Evolutionary conservation across 768 basidiomycete species (phyloP), one percentile per base, ranked within the genome.

Genomic region (Kwoniella sp.): DNA sequence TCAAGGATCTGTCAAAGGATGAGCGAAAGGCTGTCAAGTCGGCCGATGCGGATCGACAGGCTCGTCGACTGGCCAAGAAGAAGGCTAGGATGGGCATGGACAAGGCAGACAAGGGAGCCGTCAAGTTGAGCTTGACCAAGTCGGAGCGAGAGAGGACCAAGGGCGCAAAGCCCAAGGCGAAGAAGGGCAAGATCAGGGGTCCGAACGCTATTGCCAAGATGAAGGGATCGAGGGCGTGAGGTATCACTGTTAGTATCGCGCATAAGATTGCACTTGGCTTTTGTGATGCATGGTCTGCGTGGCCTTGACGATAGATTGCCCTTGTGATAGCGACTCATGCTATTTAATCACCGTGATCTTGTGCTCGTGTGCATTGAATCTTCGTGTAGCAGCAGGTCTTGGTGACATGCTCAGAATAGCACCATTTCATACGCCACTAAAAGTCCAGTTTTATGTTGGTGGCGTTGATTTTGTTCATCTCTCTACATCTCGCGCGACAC

Each of bases 11-110:
- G 45, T 86, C 89, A 17, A 93, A 93, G 80, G 90, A 91, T 23
- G 91, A 90, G 67, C 86, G 95, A 65, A 96, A 94, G 83, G 84
- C 86, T 48, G 86, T 83, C 66, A 99, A 99, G 82, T 85, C 88
- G 2, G 75, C 85, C 25, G 89, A 98, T 78, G 84, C 87, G 0
- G 91, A 91, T 65, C 88, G 95, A 28, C 84, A 92, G 47, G 90
- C 89, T 47, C 83, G 95, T 54, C 84, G 95, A 63, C 77, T 93
- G 79, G 92, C 91, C 47, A 96, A 97, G 86, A 96, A 96, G 82
- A 90, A 89, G 81, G 85, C 87, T 22, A 62, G 58, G n/a, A 23
- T 51, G 5, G 48, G n/a, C 1, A 38, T 69, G 54, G 70, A 70
- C 59, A 72, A 73, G 57, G 66, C 54, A 29, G 76, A 80, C 55